Evolutionary conservation across 1,284 basidiomycete species (phyloP), one percentile per base, ranked within the genome.

Genomic region (Trichosporon asahii): DNA sequence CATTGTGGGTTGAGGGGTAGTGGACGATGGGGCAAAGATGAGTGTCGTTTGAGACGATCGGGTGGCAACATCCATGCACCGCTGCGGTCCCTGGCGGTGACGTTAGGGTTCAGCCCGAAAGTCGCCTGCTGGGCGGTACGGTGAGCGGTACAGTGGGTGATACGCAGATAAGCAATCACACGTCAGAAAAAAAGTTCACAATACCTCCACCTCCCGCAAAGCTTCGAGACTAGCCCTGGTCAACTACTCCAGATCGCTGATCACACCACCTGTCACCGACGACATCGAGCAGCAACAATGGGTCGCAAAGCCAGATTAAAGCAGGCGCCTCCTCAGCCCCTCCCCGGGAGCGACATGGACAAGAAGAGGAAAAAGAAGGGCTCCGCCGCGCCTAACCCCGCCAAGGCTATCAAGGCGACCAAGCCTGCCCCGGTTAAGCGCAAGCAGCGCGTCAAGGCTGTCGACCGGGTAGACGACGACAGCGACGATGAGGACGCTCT

Each of bases 301-400:
- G 95, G 95, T 78, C 89, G 93, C 80, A 90, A 93, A 77, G 89
- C 93, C 75, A 93, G 92, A 85, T 91, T 92, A 85, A 97, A 97
- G 86, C 95, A 98, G 84, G 88, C 86, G 0, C 86, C 89, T 4
- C 94, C 93, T 1, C 85, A 85, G 70, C 89, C 93, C 53, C 79
- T 94, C 23, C 76, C 78, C 1, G 81, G 80, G 18, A 77, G 76
- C 7, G 75, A 79, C 60, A 69, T 75, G n/a, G 73, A 78, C 70
- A 61, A 72, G 21, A 75, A 75, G 57, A 75, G 76, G 40, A 82
- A 81, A 76, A 79, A 79, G 73, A 73, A 68, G 49, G 71, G 75
- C 9, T 74, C 73, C 15, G 73, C 75, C 8, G 57, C 73, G 23
- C 65, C 69, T 66, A 76, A 66, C 68, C 66, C 14, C n/a, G 70